A percentile compares a stretch with the other conserved stretches of the same genome.
phyloP scores from a whole-genome alignment of 2,329 filamentous ascomycete species.

The Neopestalotiopsis sp. region DNA sequence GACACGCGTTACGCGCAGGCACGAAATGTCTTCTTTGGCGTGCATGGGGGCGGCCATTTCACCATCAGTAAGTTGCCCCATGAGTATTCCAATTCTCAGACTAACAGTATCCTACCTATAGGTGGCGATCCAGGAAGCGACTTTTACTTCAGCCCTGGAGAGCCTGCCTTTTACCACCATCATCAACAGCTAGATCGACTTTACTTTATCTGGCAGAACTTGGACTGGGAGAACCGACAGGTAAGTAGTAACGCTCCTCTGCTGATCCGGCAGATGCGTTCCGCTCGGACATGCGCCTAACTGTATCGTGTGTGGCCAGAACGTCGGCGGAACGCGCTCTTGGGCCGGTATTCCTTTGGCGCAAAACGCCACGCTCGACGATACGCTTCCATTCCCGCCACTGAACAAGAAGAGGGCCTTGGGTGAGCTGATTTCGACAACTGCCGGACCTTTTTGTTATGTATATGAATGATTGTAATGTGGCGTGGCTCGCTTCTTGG shows the following conservation, averaged over 20 bases:
- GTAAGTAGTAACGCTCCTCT: conserved; percentile 25
- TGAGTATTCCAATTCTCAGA: conserved; percentile 15
- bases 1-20: conserved; percentile 37
- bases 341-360: conserved; percentile 46
- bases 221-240: conserved; percentile 45
- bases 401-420: conserved; percentile 34
- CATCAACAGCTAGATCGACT: conserved; percentile 52
- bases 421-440: conserved; percentile 44
- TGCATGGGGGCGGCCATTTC: conserved; percentile 43
- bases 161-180: conserved; percentile 53
- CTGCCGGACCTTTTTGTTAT: conserved; percentile 51
- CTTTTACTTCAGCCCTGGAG: conserved; percentile 48
- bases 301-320: conserved; percentile 23
- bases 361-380: conserved; percentile 48
- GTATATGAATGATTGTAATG: conserved; percentile 41
- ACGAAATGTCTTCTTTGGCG: conserved; percentile 32
- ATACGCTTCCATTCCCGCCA: conserved; percentile 36
- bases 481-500: no score
- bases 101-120: conserved; percentile 27
- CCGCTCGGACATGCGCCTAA: no score
- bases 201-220: conserved; percentile 56
- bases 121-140: conserved; percentile 54
- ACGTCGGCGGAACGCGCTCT: conserved; percentile 47
- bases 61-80: conserved; percentile 33
- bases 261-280: conserved; percentile 23